Percentiles rank a stretch among this genome's conserved stretches.
These are phyloP conservation scores for Candida alai DNA, from an alignment of 805 yeast species.

Conservation along the genomic window DNA sequence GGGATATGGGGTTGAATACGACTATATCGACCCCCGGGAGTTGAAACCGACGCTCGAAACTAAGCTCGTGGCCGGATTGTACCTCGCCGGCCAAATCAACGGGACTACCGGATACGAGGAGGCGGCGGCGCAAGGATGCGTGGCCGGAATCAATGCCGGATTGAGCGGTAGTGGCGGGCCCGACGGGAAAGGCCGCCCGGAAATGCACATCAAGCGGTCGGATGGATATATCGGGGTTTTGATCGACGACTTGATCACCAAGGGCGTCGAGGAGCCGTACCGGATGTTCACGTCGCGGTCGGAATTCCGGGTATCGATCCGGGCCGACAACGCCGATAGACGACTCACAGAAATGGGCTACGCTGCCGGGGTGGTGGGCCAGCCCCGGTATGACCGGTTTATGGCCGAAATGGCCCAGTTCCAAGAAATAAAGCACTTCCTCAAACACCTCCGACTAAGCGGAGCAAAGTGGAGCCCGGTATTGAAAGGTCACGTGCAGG, in stretches of 20 bases:
- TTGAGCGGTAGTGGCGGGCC: no score
- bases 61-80: slow-evolving; percentile 71
- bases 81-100: slow-evolving; percentile 93
- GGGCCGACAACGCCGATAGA: slow-evolving; percentile 92
- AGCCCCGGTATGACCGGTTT: slow-evolving; percentile 52
- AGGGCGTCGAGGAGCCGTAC: slow-evolving; percentile 96
- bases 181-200: slow-evolving; percentile 36
- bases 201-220: slow-evolving; percentile 58
- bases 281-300: slow-evolving; percentile 97
- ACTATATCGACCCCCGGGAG: slow-evolving; percentile 92
- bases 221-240: slow-evolving; percentile 92
- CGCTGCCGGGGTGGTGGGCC: slow-evolving; percentile 61
- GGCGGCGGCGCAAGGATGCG: slow-evolving; percentile 94
- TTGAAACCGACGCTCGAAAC: slow-evolving; percentile 76
- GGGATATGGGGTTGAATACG: slow-evolving; percentile 99
- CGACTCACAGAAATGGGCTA: slow-evolving; percentile 73
- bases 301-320: slow-evolving; percentile 83
- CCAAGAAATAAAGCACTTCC: slow-evolving; percentile 39
- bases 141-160: slow-evolving; percentile 97
- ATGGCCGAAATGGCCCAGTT: slow-evolving; percentile 41
- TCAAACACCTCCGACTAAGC: slow-evolving; percentile 45
- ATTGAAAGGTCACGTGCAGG: slow-evolving; percentile 44
- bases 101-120: slow-evolving; percentile 99
- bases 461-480: slow-evolving; percentile 61
- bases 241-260: slow-evolving; percentile 89